A percentile compares a stretch with the other conserved stretches of the same genome.
Conservation (phyloP, 2,329 filamentous ascomycete genomes). For the Fusarium virguliforme region DNA sequence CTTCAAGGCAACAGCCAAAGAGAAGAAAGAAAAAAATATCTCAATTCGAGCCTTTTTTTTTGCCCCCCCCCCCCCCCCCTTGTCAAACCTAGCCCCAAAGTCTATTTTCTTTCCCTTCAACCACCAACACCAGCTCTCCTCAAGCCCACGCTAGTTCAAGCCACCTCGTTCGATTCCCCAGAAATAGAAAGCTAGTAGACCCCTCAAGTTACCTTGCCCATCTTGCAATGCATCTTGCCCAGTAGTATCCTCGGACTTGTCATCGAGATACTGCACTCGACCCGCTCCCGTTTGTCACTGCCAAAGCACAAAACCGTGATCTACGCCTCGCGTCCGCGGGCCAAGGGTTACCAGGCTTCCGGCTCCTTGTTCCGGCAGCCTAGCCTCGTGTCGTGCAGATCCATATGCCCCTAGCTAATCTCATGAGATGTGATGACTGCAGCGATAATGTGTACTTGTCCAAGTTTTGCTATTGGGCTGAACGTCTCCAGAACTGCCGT, state of each 20-base stretch:
- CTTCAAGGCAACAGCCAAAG: not conserved
- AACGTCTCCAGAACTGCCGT: not conserved
- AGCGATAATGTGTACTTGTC: not conserved
- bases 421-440: conserved; percentile 13
- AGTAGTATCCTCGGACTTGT: not conserved
- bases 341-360: conserved; percentile 21
- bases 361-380: conserved; percentile 26
- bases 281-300: conserved; percentile 28
- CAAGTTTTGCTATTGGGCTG: not conserved
- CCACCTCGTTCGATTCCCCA: conserved; percentile 37
- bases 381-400: conserved; percentile 22
- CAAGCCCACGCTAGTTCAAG: conserved; percentile 25
- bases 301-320: conserved; percentile 26
- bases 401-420: conserved; percentile 20
- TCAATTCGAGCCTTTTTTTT: conserved; percentile 23
- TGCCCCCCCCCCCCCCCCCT: not conserved
- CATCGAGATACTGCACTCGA: conserved; percentile 6
- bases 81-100: conserved; percentile 27
- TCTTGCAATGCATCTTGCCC: not conserved
- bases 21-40: conserved; percentile 29
- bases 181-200: conserved; percentile 4
- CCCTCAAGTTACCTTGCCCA: conserved; percentile 15
- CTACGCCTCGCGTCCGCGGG: conserved; percentile 20
- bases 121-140: conserved; percentile 31
- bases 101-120: conserved; percentile 32